phyloP scores from a whole-genome alignment of 768 basidiomycete genomes.

The Cubamyces lactineus region DNA sequence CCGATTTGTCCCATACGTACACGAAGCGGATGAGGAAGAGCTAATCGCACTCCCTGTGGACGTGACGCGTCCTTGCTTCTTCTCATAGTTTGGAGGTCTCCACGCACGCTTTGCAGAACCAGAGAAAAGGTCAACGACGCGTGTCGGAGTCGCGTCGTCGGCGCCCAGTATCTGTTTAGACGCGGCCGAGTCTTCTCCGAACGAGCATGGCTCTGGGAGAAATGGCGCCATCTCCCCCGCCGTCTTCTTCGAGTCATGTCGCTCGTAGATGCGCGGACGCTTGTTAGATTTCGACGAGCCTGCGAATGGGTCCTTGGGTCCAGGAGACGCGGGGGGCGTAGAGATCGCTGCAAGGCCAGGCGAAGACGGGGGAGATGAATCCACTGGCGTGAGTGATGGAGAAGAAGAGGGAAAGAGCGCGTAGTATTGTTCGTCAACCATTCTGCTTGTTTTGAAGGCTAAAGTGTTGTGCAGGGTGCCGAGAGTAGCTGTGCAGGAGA shows the following conservation, averaged over 20 bases:
- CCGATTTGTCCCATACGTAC: background rate
- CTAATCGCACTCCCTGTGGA: slow-evolving; percentile 7
- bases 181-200: slow-evolving; percentile 18
- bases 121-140: slow-evolving; percentile 26
- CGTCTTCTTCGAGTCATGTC: background rate
- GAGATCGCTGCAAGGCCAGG: slow-evolving; percentile 32
- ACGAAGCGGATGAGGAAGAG: slow-evolving; percentile 11
- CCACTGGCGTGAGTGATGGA: slow-evolving; percentile 44
- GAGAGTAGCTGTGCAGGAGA: too few relatives aligned
- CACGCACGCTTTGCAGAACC: slow-evolving; percentile 25
- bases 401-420: slow-evolving; percentile 20
- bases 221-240: background rate
- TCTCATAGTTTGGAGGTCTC: slow-evolving; percentile 27
- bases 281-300: slow-evolving; percentile 55
- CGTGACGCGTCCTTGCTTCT: slow-evolving; percentile 17
- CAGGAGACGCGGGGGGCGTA: slow-evolving; percentile 38
- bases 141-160: slow-evolving; percentile 21
- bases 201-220: background rate
- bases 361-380: slow-evolving; percentile 44
- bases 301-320: slow-evolving; percentile 54
- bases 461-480: too few relatives aligned
- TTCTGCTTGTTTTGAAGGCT: background rate
- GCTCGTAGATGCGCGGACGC: slow-evolving; percentile 48
- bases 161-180: slow-evolving; percentile 1
- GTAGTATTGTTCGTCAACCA: background rate